These are phyloP conservation scores for Calonectria henricotiae DNA, from an alignment of 2,329 filamentous ascomycete genomes.

Conservation along the genomic window DNA sequence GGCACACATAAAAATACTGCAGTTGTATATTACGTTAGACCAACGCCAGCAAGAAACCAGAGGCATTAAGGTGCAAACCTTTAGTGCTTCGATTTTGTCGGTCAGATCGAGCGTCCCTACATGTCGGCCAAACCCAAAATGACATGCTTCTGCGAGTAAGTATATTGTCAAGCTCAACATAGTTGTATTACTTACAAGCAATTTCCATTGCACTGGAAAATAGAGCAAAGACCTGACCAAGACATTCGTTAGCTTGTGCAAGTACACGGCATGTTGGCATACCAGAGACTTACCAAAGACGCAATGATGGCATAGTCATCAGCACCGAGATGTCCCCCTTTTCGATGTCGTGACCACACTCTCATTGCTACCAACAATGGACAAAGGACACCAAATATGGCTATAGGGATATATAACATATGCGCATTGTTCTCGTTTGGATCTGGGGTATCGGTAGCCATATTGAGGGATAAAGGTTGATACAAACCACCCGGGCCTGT, in stretches of 20 bases:
- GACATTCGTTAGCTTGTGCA: slow-evolving; percentile 8
- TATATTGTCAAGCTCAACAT: not conserved
- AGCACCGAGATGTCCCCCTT: slow-evolving; percentile 44
- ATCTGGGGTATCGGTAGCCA: slow-evolving; percentile 34
- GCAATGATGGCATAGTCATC: slow-evolving; percentile 49
- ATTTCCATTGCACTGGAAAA: slow-evolving; percentile 42
- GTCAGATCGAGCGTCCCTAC: slow-evolving; percentile 30
- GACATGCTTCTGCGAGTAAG: slow-evolving; percentile 45
- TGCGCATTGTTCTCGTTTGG: slow-evolving; percentile 46
- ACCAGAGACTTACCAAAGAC: slow-evolving; percentile 40
- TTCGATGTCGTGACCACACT: slow-evolving; percentile 46
- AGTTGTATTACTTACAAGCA: slow-evolving; percentile 34
- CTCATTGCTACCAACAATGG: slow-evolving; percentile 44
- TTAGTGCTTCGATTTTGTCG: slow-evolving; percentile 45
- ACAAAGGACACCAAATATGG: slow-evolving; percentile 48
- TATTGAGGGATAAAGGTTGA: slow-evolving; percentile 35
- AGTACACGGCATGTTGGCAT: not conserved
- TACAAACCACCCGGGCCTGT: slow-evolving; percentile 33
- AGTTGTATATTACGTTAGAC: not conserved
- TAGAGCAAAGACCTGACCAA: slow-evolving; percentile 36
- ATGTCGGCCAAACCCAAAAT: slow-evolving; percentile 49
- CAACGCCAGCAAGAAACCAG: not conserved
- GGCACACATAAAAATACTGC: slow-evolving; percentile 51
- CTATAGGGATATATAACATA: slow-evolving; percentile 50
- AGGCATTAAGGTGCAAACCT: slow-evolving; percentile 30